Conservation (phyloP, 805 yeast genomes). For the Phaffomyces antillensis region DNA sequence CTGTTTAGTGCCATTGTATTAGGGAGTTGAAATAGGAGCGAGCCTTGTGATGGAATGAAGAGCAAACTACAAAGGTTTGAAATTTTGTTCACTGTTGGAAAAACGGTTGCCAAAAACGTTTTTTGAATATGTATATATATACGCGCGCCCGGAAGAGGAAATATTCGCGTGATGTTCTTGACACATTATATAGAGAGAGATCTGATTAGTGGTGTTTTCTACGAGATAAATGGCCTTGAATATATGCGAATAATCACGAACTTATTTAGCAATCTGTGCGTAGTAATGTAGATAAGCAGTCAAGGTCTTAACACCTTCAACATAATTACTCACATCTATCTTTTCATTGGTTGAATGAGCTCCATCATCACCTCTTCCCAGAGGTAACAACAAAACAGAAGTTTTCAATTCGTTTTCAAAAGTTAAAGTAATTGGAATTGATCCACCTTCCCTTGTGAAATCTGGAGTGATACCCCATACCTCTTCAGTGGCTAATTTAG, state of each 20-base stretch:
- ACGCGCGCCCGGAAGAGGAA: neutral
- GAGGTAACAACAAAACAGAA: constrained; percentile 82
- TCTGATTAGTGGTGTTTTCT: no score
- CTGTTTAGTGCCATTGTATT: constrained; percentile 23
- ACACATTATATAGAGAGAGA: no score
- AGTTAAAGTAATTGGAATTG: constrained; percentile 93
- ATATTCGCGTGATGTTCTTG: neutral
- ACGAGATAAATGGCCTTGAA: no score
- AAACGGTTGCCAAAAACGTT: neutral
- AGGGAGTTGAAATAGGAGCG: no score
- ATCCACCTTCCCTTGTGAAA: constrained; percentile 97
- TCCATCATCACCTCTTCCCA: constrained; percentile 99
- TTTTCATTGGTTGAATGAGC: constrained; percentile 98
- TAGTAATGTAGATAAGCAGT: constrained; percentile 91
- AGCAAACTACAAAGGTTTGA: neutral
- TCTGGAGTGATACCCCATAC: constrained; percentile 97
- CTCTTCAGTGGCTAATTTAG: constrained; percentile 84
- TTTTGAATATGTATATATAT: no score
- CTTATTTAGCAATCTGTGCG: constrained; percentile 28
- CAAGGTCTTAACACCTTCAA: constrained; percentile 89
- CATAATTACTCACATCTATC: constrained; percentile 79
- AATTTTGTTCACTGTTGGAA: no score
- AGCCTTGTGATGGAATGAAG: neutral
- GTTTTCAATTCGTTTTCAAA: constrained; percentile 85
- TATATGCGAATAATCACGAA: no score